A percentile compares a stretch with the other conserved stretches of the same genome.
phyloP scores from a whole-genome alignment of 176 grass and related monocot species.

The Thinopyrum elongatum region DNA sequence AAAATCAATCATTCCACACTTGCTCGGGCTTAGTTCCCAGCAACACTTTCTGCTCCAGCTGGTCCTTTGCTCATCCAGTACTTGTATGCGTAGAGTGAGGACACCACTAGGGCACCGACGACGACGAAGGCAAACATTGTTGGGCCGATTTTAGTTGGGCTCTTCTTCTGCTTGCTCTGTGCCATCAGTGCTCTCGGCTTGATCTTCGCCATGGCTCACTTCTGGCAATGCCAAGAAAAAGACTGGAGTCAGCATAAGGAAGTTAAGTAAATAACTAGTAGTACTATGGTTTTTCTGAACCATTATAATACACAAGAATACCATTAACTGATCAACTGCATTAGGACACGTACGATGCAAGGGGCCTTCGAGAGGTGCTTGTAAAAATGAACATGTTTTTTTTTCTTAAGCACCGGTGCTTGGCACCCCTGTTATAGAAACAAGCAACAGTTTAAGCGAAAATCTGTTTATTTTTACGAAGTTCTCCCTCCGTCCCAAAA shows the following conservation, averaged over 20 bases:
- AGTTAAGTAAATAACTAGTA: not conserved
- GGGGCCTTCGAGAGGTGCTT: too few relatives aligned
- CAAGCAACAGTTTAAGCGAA: too few relatives aligned
- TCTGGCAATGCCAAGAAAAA: constrained; percentile 19
- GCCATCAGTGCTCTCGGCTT: constrained; percentile 72
- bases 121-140: constrained; percentile 53
- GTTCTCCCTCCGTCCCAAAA: too few relatives aligned
- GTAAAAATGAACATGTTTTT: too few relatives aligned
- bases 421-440: too few relatives aligned
- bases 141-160: constrained; percentile 45
- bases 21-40: constrained; percentile 51
- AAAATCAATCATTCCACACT: not conserved
- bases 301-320: not conserved
- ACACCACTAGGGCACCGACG: constrained; percentile 23
- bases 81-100: constrained; percentile 57
- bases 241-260: not conserved
- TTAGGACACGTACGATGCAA: too few relatives aligned
- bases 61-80: constrained; percentile 34
- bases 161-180: constrained; percentile 77
- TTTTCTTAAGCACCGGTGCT: too few relatives aligned
- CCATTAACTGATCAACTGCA: not conserved
- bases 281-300: not conserved
- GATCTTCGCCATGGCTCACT: constrained; percentile 54
- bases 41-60: constrained; percentile 10
- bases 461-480: too few relatives aligned